Evolutionary conservation across 2,329 filamentous ascomycete genomes (phyloP), one percentile per base, ranked within the genome.

Genomic region (Aspergillus cejpii): DNA sequence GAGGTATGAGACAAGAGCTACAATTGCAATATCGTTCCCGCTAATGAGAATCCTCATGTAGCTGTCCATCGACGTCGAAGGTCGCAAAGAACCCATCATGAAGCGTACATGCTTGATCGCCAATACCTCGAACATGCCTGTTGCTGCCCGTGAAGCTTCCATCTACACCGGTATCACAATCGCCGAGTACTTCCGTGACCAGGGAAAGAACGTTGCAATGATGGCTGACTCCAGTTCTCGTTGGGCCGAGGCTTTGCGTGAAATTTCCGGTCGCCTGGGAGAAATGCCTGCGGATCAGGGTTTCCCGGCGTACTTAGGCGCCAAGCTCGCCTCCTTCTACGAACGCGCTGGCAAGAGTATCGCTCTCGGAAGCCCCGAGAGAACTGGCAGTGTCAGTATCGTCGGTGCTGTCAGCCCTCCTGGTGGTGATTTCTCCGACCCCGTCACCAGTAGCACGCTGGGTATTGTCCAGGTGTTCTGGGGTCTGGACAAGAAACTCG

Each of bases 251-350:
- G 92, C 92, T 64, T 80, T 98, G 67, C 89, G 92, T 86, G 92
- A 98, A 71, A 84, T 98, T 68, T 98, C 92, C 26, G 92, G 92
- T 77, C 92, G 92, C 79, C 78, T 98, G 49, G 92, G 92, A 78
- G 92, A 98, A 72, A 98, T 98, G 92, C 92, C 92, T 73, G 92
- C 92, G 69, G 92, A 98, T 70, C 92, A 98, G 72, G 92, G 92
- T 81, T 98, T 96, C 83, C 92, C 92, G 37, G 92, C 92, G 41
- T 98, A 98, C 68, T 80, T 98, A 44, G 83, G 88, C 73, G 88
- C 92, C 55, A 98, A 98, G 76, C 81, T 98, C 54, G 92, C 92
- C 52, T 95, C 89, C 63, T 98, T 98, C 79, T 98, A 98, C 79
- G 92, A 98, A 73, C 90, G 92, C 75, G 92, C 92, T 54, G 92